These are phyloP conservation scores for Rhodotorula graminis DNA, from an alignment of 768 basidiomycete species.

Conservation along the genomic window DNA sequence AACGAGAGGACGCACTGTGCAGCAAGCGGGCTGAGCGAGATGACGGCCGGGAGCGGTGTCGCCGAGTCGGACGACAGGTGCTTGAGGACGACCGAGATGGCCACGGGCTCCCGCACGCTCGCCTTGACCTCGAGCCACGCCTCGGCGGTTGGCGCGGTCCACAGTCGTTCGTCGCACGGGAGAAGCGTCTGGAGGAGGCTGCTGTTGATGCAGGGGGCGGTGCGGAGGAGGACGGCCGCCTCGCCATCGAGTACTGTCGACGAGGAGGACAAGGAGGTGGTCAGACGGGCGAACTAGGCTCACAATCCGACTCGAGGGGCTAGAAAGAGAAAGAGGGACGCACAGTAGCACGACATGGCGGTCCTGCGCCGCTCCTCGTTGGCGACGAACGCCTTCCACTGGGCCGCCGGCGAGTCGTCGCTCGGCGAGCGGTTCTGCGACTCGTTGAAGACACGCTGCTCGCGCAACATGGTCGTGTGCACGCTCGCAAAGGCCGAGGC, in stretches of 20 bases:
- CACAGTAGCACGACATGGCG: constrained; percentile 4
- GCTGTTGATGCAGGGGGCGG: background rate
- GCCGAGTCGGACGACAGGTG: constrained; percentile 1
- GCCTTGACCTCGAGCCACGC: background rate
- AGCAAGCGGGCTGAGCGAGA: too few relatives aligned
- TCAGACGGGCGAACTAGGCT: too few relatives aligned
- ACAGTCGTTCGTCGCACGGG: background rate
- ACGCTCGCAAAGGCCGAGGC: background rate
- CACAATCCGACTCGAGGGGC: too few relatives aligned
- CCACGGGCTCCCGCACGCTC: background rate
- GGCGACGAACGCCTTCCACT: constrained; percentile 6
- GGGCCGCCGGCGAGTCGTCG: background rate
- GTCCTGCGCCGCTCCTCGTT: constrained; percentile 10
- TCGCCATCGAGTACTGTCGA: constrained; percentile 3
- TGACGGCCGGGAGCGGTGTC: background rate
- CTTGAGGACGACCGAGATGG: background rate
- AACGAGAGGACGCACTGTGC: too few relatives aligned
- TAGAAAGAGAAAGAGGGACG: background rate
- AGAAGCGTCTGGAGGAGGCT: background rate
- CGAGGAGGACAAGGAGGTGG: too few relatives aligned
- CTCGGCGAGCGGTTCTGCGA: background rate
- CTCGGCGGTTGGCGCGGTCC: background rate
- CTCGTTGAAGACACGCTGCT: background rate
- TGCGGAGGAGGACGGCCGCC: background rate
- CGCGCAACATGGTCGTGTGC: background rate